Evolutionary conservation across 768 basidiomycete genomes (phyloP).

Genomic region (Phaffia australis): DNA sequence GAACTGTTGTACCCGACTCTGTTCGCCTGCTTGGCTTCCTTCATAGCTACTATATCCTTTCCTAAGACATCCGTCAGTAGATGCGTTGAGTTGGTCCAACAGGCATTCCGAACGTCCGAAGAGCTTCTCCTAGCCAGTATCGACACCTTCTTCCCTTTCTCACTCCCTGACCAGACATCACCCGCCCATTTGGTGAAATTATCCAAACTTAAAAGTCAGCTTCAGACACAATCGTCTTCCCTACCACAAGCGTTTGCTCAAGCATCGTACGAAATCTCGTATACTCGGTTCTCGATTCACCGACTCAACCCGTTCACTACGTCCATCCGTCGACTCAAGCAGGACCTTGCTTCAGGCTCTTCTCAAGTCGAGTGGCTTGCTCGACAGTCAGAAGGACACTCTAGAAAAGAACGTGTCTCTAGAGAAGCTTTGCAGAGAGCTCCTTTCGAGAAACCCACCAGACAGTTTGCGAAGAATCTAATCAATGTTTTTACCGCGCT

Average conservation of each 20-base stretch:
- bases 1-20: slow-evolving; percentile 20
- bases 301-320: slow-evolving; percentile 21
- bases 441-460: slow-evolving; percentile 13
- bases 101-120: slow-evolving; percentile 23
- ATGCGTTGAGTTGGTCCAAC: slow-evolving; percentile 12
- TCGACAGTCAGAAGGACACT: too few relatives aligned
- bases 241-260: slow-evolving; percentile 5
- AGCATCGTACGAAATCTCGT: slow-evolving; percentile 10
- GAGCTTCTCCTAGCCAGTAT: slow-evolving; percentile 19
- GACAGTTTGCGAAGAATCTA: slow-evolving; percentile 3
- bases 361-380: not conserved
- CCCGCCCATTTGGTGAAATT: too few relatives aligned
- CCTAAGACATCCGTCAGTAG: slow-evolving; percentile 17
- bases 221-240: slow-evolving; percentile 14
- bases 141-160: slow-evolving; percentile 17
- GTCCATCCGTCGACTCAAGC: slow-evolving; percentile 6
- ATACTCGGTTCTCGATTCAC: slow-evolving; percentile 7
- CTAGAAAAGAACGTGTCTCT: not conserved
- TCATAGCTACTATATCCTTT: slow-evolving; percentile 19
- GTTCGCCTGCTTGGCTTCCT: slow-evolving; percentile 5
- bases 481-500: slow-evolving; percentile 8
- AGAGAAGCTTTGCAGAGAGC: not conserved
- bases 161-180: not conserved
- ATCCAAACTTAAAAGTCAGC: not conserved
- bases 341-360: slow-evolving; percentile 17